A percentile compares a stretch with the other conserved stretches of the same genome.
These are phyloP conservation scores for Aspergillus biplanus DNA, from an alignment of 495 filamentous ascomycete species.

Conservation along the genomic window DNA sequence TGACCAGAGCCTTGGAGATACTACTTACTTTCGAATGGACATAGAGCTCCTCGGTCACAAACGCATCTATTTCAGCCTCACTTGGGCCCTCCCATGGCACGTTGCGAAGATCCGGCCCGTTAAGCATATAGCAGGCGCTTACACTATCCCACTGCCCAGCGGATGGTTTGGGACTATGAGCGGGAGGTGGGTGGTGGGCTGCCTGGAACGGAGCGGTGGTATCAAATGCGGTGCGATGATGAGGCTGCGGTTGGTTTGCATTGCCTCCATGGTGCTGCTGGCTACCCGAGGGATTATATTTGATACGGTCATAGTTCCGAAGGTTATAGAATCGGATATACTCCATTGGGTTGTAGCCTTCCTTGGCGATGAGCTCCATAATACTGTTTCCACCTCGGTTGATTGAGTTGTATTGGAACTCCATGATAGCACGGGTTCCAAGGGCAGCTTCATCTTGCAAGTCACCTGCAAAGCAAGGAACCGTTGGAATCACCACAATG, in stretches of 20 bases:
- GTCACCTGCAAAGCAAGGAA: slow-evolving; percentile 92
- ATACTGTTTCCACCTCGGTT: slow-evolving; percentile 88
- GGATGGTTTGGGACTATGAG: slow-evolving; percentile 34
- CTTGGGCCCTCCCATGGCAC: slow-evolving; percentile 76
- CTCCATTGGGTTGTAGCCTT: slow-evolving; percentile 71
- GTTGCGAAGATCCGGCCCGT: slow-evolving; percentile 71
- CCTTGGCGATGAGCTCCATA: slow-evolving; percentile 73
- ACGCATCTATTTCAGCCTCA: slow-evolving; percentile 80
- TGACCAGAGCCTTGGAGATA: background rate
- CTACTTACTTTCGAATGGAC: slow-evolving; percentile 78
- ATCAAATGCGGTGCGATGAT: slow-evolving; percentile 43
- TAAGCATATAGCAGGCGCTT: slow-evolving; percentile 82
- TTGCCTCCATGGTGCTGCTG: slow-evolving; percentile 53
- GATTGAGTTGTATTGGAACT: slow-evolving; percentile 90
- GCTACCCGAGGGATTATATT: slow-evolving; percentile 63
- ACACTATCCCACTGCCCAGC: slow-evolving; percentile 73
- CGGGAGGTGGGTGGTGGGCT: slow-evolving; percentile 71
- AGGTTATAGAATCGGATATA: slow-evolving; percentile 98
- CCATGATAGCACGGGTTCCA: slow-evolving; percentile 93
- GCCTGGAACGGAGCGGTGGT: slow-evolving; percentile 47
- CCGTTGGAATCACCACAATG: slow-evolving; percentile 82
- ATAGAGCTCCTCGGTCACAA: slow-evolving; percentile 92
- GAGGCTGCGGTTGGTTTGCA: slow-evolving; percentile 44
- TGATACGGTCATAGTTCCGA: slow-evolving; percentile 90
- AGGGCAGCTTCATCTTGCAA: slow-evolving; percentile 76